Percentiles rank a stretch among this genome's conserved stretches.
Evolutionary conservation across 805 yeast species (phyloP).

Genomic region (Ogataea zsoltii): DNA sequence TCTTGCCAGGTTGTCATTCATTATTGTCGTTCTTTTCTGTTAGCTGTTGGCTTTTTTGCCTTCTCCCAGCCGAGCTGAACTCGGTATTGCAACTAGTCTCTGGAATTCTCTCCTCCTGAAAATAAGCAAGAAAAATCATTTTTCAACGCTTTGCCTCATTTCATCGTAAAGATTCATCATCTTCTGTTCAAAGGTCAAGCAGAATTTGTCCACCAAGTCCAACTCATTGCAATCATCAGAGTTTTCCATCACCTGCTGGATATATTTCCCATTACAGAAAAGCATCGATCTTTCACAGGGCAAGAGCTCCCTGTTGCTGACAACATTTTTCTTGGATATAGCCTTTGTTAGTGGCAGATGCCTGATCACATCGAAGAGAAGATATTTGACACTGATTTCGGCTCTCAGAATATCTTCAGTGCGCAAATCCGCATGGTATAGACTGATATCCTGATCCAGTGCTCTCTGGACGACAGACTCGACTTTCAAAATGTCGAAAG

Average conservation of each 20-base stretch:
- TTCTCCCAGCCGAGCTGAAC: too few species aligned
- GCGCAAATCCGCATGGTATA: conserved; percentile 1
- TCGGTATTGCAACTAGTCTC: too few species aligned
- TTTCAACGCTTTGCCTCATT: too few species aligned
- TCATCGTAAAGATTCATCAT: neutral
- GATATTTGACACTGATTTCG: conserved; percentile 3
- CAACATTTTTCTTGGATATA: neutral
- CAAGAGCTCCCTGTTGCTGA: neutral
- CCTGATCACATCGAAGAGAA: conserved; percentile 6
- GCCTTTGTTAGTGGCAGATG: neutral
- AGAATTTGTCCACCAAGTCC: neutral
- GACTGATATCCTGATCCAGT: conserved; percentile 5
- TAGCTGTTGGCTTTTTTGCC: too few species aligned
- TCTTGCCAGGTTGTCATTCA: too few species aligned
- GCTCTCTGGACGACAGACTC: conserved; percentile 3
- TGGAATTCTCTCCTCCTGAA: too few species aligned
- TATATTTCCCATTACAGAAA: neutral
- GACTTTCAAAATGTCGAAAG: conserved; percentile 2
- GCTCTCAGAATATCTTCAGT: conserved; percentile 10
- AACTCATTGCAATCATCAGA: neutral
- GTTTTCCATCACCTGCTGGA: neutral
- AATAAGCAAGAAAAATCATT: too few species aligned
- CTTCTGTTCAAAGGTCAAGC: neutral
- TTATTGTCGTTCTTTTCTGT: too few species aligned
- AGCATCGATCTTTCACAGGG: conserved; percentile 6